Evolutionary conservation across 176 grass and related monocot species (phyloP).

Genomic region (Zea luxurians): DNA sequence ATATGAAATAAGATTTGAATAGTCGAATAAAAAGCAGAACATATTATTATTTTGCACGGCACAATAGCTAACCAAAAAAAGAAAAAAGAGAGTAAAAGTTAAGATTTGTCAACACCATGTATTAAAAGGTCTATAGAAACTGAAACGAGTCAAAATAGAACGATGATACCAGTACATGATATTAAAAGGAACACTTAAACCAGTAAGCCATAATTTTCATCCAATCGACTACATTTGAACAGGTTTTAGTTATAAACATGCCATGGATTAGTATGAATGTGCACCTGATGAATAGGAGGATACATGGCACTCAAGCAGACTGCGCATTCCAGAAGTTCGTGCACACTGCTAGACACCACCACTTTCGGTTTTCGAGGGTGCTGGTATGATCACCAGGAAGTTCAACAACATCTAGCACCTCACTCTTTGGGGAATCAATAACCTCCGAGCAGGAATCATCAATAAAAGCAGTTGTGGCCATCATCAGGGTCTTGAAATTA

Average conservation of each 20-base stretch:
- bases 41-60: neutral
- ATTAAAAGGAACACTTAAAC: conserved; percentile 28
- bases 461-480: too few relatives aligned
- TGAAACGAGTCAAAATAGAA: neutral
- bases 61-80: neutral
- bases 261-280: neutral
- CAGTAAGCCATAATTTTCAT: conserved; percentile 9
- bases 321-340: conserved; percentile 73
- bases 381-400: conserved; percentile 50
- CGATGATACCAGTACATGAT: neutral
- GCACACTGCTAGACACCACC: conserved; percentile 69
- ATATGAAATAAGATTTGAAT: conserved; percentile 1
- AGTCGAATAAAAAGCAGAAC: neutral
- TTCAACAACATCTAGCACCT: conserved; percentile 33
- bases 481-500: too few relatives aligned
- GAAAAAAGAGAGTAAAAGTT: neutral
- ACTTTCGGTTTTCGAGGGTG: conserved; percentile 80
- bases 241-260: neutral
- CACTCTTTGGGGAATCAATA: too few relatives aligned
- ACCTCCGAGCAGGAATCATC: too few relatives aligned
- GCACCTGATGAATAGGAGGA: conserved; percentile 81
- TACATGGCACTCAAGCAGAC: conserved; percentile 85
- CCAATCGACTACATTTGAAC: neutral
- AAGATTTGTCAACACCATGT: neutral
- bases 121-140: neutral